Evolutionary conservation across 192 early-diverging fungal genomes (phyloP).

Genomic region (Rhizophagus prolifer): DNA sequence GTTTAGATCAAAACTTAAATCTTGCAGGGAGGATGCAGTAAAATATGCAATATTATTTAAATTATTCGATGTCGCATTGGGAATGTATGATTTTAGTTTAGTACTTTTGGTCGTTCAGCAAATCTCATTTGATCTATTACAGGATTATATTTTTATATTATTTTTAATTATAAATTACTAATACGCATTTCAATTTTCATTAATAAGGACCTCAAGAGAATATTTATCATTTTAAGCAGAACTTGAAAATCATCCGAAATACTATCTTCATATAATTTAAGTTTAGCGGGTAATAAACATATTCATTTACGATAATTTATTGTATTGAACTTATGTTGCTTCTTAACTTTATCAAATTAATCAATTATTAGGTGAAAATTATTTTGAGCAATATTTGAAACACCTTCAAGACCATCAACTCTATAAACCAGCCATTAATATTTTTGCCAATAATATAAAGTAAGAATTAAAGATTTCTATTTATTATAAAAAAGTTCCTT

Average conservation of each 20-base stretch:
- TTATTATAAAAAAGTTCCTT: no score
- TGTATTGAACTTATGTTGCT: no score
- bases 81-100: slow-evolving; percentile 90
- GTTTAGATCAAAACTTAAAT: slow-evolving; percentile 44
- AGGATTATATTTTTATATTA: neutral
- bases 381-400: slow-evolving; percentile 57
- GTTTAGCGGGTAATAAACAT: slow-evolving; percentile 37
- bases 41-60: slow-evolving; percentile 90
- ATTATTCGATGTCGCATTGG: slow-evolving; percentile 88
- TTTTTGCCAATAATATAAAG: no score
- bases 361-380: slow-evolving; percentile 35
- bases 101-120: slow-evolving; percentile 96
- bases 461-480: no score
- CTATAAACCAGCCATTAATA: slow-evolving; percentile 56
- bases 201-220: slow-evolving; percentile 83
- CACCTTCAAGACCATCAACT: slow-evolving; percentile 70
- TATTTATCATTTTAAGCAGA: slow-evolving; percentile 86
- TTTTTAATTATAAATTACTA: no score
- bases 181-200: neutral
- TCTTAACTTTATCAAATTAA: neutral
- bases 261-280: slow-evolving; percentile 75
- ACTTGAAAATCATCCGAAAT: slow-evolving; percentile 70
- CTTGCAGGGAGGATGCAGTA: slow-evolving; percentile 81
- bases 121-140: slow-evolving; percentile 55
- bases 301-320: neutral